Percentiles rank a stretch among this genome's conserved stretches.
phyloP scores from a whole-genome alignment of 768 basidiomycete species.

The Lentinus brumalis region DNA sequence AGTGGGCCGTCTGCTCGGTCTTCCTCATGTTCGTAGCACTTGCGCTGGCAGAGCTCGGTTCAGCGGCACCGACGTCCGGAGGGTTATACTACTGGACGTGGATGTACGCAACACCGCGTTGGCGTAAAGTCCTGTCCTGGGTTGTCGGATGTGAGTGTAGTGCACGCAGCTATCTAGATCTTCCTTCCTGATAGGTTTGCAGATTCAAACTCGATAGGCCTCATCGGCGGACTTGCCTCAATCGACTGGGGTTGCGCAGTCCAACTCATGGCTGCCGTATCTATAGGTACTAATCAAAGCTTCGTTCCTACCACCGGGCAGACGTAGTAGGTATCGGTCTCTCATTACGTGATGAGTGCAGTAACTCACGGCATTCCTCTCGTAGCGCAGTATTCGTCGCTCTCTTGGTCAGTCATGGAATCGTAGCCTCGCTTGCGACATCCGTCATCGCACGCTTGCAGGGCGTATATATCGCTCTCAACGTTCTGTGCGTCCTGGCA shows the following conservation, averaged over 20 bases:
- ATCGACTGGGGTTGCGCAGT: constrained; percentile 43
- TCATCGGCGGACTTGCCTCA: constrained; percentile 35
- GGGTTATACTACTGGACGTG: constrained; percentile 43
- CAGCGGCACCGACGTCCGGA: constrained; percentile 38
- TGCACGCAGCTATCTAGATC: neutral
- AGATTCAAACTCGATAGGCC: constrained; percentile 41
- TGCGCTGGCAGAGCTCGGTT: constrained; percentile 38
- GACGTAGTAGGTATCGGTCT: constrained; percentile 25
- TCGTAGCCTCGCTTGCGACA: constrained; percentile 37
- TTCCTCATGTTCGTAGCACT: constrained; percentile 37
- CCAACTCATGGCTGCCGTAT: constrained; percentile 41
- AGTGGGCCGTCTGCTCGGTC: constrained; percentile 38
- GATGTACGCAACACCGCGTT: constrained; percentile 32
- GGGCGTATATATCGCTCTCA: constrained; percentile 37
- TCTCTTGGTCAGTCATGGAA: constrained; percentile 33
- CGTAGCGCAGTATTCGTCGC: constrained; percentile 36
- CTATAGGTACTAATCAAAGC: constrained; percentile 31
- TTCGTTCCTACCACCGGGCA: constrained; percentile 32
- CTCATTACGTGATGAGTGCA: neutral
- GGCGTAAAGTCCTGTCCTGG: constrained; percentile 41
- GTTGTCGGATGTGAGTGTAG: constrained; percentile 38
- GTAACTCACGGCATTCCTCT: neutral
- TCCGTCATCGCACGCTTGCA: constrained; percentile 38
- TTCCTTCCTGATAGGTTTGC: too few species aligned
- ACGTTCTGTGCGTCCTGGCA: constrained; percentile 32